Percentiles rank a stretch among this genome's conserved stretches.
Conservation (phyloP, 148 eudicot genomes). For the Simmondsia chinensis region DNA sequence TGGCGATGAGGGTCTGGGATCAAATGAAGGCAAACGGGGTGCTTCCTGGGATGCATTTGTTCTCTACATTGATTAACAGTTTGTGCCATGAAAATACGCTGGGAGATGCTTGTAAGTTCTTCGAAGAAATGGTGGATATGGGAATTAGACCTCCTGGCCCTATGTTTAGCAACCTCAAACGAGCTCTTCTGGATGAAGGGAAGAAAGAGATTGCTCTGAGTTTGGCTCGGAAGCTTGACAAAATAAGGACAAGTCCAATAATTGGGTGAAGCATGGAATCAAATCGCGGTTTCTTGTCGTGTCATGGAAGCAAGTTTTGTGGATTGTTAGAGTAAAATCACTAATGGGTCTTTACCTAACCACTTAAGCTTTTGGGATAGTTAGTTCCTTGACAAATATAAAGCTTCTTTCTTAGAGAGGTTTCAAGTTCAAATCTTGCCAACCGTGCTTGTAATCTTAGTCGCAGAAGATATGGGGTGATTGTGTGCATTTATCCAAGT, state of each 20-base stretch:
- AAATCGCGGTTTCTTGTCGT: too few species aligned
- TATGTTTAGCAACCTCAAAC: conserved; percentile 49
- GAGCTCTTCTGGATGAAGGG: conserved; percentile 52
- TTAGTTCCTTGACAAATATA: too few species aligned
- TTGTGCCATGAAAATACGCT: conserved; percentile 50
- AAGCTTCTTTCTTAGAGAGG: too few species aligned
- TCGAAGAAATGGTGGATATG: conserved; percentile 69
- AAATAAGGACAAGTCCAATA: conserved; percentile 30
- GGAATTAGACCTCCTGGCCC: conserved; percentile 79
- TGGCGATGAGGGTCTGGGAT: conserved; percentile 65
- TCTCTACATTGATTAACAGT: conserved; percentile 51
- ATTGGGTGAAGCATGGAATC: conserved; percentile 27
- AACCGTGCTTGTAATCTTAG: too few species aligned
- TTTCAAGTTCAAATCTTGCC: too few species aligned
- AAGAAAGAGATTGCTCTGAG: conserved; percentile 41
- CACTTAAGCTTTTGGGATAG: too few species aligned
- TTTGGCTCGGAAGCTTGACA: conserved; percentile 48
- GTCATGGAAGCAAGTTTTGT: too few species aligned
- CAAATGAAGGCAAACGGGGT: conserved; percentile 71
- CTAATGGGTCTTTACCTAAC: too few species aligned
- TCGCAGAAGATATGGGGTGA: too few species aligned
- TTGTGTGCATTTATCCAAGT: too few species aligned
- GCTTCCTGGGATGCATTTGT: conserved; percentile 78
- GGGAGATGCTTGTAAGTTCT: conserved; percentile 56
- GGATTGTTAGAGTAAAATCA: too few species aligned